A percentile compares a stretch with the other conserved stretches of the same genome.
phyloP scores from a whole-genome alignment of 2,329 filamentous ascomycete species.

The Meredithiella fracta region DNA sequence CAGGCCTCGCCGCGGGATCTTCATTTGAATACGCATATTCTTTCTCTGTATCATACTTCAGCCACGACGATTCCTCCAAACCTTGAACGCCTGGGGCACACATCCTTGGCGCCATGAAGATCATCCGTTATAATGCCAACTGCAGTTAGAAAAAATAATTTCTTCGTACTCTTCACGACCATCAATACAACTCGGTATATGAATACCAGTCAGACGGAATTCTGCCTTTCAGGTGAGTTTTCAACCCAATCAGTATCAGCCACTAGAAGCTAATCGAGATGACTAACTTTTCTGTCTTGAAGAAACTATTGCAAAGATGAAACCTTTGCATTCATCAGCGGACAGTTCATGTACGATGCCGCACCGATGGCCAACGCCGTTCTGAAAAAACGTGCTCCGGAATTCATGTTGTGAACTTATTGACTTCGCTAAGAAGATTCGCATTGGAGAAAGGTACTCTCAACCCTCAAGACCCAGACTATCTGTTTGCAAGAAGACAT shows the following conservation, averaged over 20 bases:
- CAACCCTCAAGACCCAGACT: no score
- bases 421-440: not conserved
- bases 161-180: not conserved
- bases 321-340: slow-evolving; percentile 12
- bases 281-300: not conserved
- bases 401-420: slow-evolving; percentile 7
- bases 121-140: not conserved
- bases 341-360: slow-evolving; percentile 12
- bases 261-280: no score
- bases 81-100: slow-evolving; percentile 4
- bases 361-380: slow-evolving; percentile 8
- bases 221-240: slow-evolving; percentile 5
- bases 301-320: slow-evolving; percentile 12
- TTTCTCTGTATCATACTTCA: slow-evolving; percentile 8
- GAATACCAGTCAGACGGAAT: not conserved
- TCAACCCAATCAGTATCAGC: no score
- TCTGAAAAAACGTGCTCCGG: slow-evolving; percentile 9
- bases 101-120: not conserved
- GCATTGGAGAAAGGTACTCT: not conserved
- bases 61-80: slow-evolving; percentile 6
- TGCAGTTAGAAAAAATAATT: not conserved
- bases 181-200: slow-evolving; percentile 8
- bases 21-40: slow-evolving; percentile 3
- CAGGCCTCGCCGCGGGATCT: slow-evolving; percentile 7
- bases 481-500: no score